Base-by-base conservation (phyloP, 169 alveolate genomes). In the Hammondia hammondi region DNA sequence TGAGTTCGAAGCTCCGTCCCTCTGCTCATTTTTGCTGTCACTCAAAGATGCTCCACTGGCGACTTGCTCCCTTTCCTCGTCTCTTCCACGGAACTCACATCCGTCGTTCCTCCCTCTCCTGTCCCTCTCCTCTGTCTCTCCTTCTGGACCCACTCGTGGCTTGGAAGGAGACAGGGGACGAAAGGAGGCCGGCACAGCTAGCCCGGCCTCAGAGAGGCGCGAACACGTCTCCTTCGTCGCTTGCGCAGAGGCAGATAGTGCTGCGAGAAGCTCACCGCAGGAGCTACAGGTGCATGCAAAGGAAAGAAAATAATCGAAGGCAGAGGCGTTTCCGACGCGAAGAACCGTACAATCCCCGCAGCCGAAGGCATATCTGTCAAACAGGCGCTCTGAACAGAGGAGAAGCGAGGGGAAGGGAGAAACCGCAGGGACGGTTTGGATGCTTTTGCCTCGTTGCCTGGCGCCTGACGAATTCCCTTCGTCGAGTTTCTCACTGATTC, bases 261-360 rank as follows among this genome's bases (percentile, higher is more conserved):
- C 87, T 43, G 87, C 87, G 48, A 77, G 87, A 24, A 77, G 87
- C 48, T 77, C 87, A 32, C 87, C 87, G 27, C 87, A 77, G 19
- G 87, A 39, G 46, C 87, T n/a, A 24, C 87, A 77, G 27, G 87
- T 37, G 48, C 87, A 77, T 32, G 87, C 39, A 21, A 77, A 77
- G 48, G 87, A 32, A 19, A 77, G 43, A 19, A 77, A 32, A 19
- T 82, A 14, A 9, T 14, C 71, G 90, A 82, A 82, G 32, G 70
- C 71, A 32, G 71, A 21, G 57, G 71, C 21, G 90, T 82, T 52
- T 37, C 90, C 71, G 21, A 82, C 90, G 35, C 90, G 57, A 24
- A 82, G 35, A 48, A 82, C 43, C 14, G 71, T 29, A 43, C 90
- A 82, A 70, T 45, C 90, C 14, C 43, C 37, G 71, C 57, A 46